These are phyloP conservation scores for Sporisorium sorghi DNA, from an alignment of 1,284 basidiomycete species.

Conservation along the genomic window DNA sequence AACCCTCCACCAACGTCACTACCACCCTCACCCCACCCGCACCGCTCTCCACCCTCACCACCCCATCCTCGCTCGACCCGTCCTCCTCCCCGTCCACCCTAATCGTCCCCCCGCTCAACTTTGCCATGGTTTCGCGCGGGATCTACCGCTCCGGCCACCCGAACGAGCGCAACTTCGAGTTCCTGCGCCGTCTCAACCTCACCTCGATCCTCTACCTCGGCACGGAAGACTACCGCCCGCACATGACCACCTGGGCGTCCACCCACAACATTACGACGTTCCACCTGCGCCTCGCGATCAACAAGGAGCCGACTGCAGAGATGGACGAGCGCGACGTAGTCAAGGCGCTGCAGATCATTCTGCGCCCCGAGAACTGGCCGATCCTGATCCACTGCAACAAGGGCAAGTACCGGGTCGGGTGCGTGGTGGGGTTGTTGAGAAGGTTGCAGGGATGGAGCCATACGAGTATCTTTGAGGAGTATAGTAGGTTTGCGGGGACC, in stretches of 20 bases:
- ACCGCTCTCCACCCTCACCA: not conserved
- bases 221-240: conserved; percentile 63
- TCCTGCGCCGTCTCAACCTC: conserved; percentile 61
- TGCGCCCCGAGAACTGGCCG: conserved; percentile 59
- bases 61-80: conserved; percentile 6
- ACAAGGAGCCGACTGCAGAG: conserved; percentile 68
- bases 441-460: conserved; percentile 67
- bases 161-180: conserved; percentile 68
- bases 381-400: conserved; percentile 69
- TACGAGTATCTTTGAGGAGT: conserved; percentile 68
- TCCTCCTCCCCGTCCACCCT: conserved; percentile 20
- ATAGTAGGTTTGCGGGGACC: conserved; percentile 63
- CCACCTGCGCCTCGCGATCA: conserved; percentile 63
- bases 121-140: conserved; percentile 64
- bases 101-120: conserved; percentile 68
- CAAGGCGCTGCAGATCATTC: conserved; percentile 47
- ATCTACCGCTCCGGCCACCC: conserved; percentile 67
- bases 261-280: conserved; percentile 53
- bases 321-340: conserved; percentile 63
- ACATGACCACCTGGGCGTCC: conserved; percentile 54
- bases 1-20: no score
- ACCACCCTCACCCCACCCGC: not conserved
- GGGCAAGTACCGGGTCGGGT: conserved; percentile 67
- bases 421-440: conserved; percentile 61
- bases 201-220: conserved; percentile 64